Conservation (phyloP, 2,329 filamentous ascomycete genomes). For the Pseudocercospora fijiensis region DNA sequence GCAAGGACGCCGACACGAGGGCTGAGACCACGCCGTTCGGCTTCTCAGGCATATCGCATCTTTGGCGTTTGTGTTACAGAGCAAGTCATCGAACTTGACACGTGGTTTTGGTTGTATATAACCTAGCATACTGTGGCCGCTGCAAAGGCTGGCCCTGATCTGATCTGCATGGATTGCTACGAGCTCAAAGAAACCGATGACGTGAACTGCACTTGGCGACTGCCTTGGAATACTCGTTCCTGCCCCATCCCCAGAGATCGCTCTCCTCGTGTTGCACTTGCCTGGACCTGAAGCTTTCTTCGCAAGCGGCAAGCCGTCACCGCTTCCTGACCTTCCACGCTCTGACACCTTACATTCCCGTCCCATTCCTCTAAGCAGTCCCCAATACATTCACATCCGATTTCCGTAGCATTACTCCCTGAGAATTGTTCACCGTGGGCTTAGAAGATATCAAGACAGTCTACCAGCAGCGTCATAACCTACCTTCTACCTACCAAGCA, state of each 20-base stretch:
- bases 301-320: neutral
- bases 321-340: neutral
- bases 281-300: neutral
- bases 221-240: neutral
- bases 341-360: neutral
- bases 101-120: conserved; percentile 1
- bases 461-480: conserved; percentile 26
- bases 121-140: neutral
- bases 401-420: neutral
- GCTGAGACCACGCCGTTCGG: neutral
- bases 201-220: neutral
- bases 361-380: neutral
- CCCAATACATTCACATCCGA: neutral
- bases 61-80: neutral
- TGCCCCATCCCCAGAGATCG: neutral
- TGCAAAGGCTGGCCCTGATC: neutral
- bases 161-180: neutral
- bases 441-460: conserved; percentile 25
- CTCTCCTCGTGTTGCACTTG: neutral
- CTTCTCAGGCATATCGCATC: neutral
- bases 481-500: conserved; percentile 25
- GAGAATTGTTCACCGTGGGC: conserved; percentile 9
- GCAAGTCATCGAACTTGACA: neutral
- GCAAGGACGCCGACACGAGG: neutral
- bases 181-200: neutral